Conservation (phyloP, 805 yeast genomes). For the Candida caryicola region DNA sequence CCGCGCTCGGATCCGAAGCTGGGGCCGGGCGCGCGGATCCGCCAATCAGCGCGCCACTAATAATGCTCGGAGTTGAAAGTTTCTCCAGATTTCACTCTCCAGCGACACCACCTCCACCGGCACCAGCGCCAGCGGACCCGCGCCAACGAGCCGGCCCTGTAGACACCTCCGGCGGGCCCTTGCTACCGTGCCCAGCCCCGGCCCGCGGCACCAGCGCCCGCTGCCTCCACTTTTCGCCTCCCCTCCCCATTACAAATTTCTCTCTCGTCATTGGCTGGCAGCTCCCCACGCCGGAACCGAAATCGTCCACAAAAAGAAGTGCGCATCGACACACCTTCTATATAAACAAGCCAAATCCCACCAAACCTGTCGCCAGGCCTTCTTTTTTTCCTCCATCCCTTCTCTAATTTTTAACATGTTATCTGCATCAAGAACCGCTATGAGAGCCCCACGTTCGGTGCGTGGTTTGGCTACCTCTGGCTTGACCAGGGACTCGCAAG, state of each 20-base stretch:
- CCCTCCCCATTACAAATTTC: slow-evolving; percentile 19
- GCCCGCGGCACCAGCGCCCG: not conserved
- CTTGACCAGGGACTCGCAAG: slow-evolving; percentile 67
- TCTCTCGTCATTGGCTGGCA: slow-evolving; percentile 21
- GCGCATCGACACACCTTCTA: slow-evolving; percentile 4
- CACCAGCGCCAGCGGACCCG: too few relatives aligned
- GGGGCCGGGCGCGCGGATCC: too few relatives aligned
- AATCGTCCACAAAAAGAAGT: not conserved
- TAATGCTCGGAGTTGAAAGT: slow-evolving; percentile 18
- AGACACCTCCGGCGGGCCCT: too few relatives aligned
- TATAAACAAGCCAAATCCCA: slow-evolving; percentile 4
- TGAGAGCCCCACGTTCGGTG: slow-evolving; percentile 29
- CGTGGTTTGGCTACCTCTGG: slow-evolving; percentile 55
- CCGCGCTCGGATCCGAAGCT: slow-evolving; percentile 23
- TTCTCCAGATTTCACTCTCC: slow-evolving; percentile 9
- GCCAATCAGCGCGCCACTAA: slow-evolving; percentile 18
- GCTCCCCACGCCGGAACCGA: not conserved
- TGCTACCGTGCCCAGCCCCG: not conserved
- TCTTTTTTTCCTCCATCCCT: slow-evolving; percentile 3
- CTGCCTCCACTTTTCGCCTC: slow-evolving; percentile 2
- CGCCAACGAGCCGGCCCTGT: too few relatives aligned
- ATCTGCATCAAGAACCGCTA: slow-evolving; percentile 40
- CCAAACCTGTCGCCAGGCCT: not conserved
- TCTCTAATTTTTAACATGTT: slow-evolving; percentile 28
- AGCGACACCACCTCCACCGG: too few relatives aligned